Evolutionary conservation across 2,329 filamentous ascomycete species (phyloP).

Genomic region (Aspergillus oerlinghausenensis): DNA sequence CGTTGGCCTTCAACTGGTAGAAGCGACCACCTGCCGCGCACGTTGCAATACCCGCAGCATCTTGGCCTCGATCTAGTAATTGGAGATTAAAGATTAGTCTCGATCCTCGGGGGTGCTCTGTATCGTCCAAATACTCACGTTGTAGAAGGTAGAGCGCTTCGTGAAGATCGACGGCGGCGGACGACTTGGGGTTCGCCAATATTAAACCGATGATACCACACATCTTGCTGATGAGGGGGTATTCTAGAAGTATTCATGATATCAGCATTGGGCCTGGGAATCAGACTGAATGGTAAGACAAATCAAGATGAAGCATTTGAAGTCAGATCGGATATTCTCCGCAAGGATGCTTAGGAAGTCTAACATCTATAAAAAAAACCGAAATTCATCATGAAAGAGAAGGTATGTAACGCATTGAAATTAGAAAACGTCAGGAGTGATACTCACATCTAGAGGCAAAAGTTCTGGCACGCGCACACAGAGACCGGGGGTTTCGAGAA

Average conservation of each 20-base stretch:
- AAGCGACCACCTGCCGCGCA: constrained; percentile 72
- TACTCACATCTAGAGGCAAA: neutral
- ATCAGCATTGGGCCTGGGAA: constrained; percentile 13
- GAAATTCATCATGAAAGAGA: constrained; percentile 37
- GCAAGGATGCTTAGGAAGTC: constrained; percentile 44
- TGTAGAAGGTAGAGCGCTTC: constrained; percentile 69
- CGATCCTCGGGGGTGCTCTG: too few species aligned
- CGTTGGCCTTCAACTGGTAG: constrained; percentile 86
- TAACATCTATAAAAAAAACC: constrained; percentile 45
- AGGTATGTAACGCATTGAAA: constrained; percentile 14
- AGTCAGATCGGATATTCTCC: constrained; percentile 37
- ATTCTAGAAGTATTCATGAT: constrained; percentile 18
- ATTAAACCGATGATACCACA: constrained; percentile 61
- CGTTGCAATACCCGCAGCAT: constrained; percentile 80
- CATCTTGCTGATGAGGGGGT: constrained; percentile 41
- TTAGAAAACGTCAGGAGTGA: constrained; percentile 7
- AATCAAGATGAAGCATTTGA: constrained; percentile 4
- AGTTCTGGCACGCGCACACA: neutral
- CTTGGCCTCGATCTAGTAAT: constrained; percentile 64
- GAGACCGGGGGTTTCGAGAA: neutral
- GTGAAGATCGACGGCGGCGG: constrained; percentile 60
- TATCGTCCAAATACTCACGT: constrained; percentile 34
- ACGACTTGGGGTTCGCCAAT: constrained; percentile 51
- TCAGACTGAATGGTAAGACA: constrained; percentile 7
- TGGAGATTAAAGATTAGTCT: constrained; percentile 27